These are phyloP conservation scores for Phenoliferia sp. DNA, from an alignment of 1,284 basidiomycete genomes.

Conservation along the genomic window DNA sequence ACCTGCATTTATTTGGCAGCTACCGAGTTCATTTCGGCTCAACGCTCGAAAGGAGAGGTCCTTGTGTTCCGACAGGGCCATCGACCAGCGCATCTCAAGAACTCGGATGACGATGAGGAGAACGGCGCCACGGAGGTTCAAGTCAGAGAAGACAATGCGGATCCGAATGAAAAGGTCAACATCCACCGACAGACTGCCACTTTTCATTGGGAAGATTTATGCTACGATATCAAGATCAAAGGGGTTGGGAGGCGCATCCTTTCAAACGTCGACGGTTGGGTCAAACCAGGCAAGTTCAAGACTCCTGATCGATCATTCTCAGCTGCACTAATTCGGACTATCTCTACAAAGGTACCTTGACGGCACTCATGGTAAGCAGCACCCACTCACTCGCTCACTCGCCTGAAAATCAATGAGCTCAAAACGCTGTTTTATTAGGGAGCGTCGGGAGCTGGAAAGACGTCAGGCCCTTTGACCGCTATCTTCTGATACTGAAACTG, in stretches of 20 bases:
- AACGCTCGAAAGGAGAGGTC: slow-evolving; percentile 51
- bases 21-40: slow-evolving; percentile 49
- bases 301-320: too few species aligned
- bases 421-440: not conserved
- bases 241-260: slow-evolving; percentile 59
- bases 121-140: not conserved
- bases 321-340: too few species aligned
- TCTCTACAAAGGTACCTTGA: too few species aligned
- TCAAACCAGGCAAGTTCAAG: slow-evolving; percentile 50
- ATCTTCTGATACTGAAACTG: too few species aligned
- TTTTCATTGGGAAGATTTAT: slow-evolving; percentile 42
- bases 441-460: not conserved
- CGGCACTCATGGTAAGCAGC: not conserved
- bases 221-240: slow-evolving; percentile 50
- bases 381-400: not conserved
- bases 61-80: slow-evolving; percentile 49
- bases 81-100: not conserved
- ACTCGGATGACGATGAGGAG: not conserved
- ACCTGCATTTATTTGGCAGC: slow-evolving; percentile 51
- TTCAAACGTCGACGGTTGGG: slow-evolving; percentile 74
- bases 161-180: slow-evolving; percentile 19
- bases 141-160: slow-evolving; percentile 24
- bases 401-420: not conserved
- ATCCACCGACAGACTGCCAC: slow-evolving; percentile 42
- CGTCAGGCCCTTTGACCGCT: too few species aligned